phyloP scores from a whole-genome alignment of 805 yeast species.

The Yamadazyma ubonensis region DNA sequence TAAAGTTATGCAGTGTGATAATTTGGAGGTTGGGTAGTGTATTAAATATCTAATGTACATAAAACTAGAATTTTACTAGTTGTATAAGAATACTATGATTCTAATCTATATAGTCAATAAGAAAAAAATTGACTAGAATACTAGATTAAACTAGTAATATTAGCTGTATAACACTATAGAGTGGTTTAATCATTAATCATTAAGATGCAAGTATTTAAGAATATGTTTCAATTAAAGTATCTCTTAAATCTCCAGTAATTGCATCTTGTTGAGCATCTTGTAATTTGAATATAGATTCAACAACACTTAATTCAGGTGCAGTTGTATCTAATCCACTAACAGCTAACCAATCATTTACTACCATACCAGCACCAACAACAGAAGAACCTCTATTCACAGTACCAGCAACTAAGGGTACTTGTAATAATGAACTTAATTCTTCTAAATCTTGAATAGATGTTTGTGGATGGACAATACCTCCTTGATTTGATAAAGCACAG shows the following conservation, averaged over 20 bases:
- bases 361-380: conserved; percentile 98
- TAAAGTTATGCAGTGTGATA: neutral
- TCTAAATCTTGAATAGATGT: conserved; percentile 97
- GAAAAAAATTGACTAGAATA: too few species aligned
- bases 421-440: conserved; percentile 90
- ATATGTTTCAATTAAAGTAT: conserved; percentile 89
- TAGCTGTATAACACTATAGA: neutral
- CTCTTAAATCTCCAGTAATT: conserved; percentile 81
- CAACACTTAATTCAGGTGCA: conserved; percentile 95
- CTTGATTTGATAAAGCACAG: conserved; percentile 92
- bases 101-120: too few species aligned
- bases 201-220: conserved; percentile 41
- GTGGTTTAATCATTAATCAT: conserved; percentile 6
- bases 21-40: neutral
- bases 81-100: too few species aligned
- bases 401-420: conserved; percentile 98
- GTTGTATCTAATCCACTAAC: conserved; percentile 97
- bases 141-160: neutral
- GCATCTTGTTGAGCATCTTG: conserved; percentile 90
- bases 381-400: conserved; percentile 97
- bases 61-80: too few species aligned
- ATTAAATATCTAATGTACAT: neutral
- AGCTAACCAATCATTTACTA: conserved; percentile 97
- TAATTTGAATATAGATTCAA: conserved; percentile 92
- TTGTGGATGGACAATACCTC: conserved; percentile 98